phyloP scores from a whole-genome alignment of 2,329 filamentous ascomycete species.

The Fusarium sp. region DNA sequence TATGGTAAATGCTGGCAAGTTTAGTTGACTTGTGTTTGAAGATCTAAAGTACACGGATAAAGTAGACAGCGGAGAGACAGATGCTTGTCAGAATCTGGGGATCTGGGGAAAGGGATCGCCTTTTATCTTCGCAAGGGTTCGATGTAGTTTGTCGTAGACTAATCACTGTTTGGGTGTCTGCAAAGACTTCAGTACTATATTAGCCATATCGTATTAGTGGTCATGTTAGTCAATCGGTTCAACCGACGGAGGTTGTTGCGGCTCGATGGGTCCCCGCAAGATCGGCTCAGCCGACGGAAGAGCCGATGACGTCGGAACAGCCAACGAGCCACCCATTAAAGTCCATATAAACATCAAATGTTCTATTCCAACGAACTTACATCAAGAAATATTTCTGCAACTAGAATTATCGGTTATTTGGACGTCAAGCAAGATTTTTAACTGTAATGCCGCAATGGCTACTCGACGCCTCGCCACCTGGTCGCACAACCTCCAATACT shows the following conservation, averaged over 20 bases:
- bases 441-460: neutral
- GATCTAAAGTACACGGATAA: neutral
- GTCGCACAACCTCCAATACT: neutral
- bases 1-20: neutral
- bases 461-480: neutral
- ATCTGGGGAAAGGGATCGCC: neutral
- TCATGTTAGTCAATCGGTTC: neutral
- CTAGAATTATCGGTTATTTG: too few relatives aligned
- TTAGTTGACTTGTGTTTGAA: fast-evolving
- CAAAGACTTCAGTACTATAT: neutral
- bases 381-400: too few relatives aligned
- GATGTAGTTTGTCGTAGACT: neutral
- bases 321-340: neutral
- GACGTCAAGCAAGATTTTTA: too few relatives aligned
- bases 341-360: neutral
- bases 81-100: neutral
- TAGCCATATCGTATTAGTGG: neutral
- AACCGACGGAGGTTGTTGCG: neutral
- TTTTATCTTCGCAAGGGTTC: neutral
- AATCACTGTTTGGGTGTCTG: neutral
- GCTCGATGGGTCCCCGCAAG: neutral
- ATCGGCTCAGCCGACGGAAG: neutral
- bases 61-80: neutral
- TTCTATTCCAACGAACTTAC: too few relatives aligned
- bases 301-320: neutral